Evolutionary conservation across 768 basidiomycete genomes (phyloP).

Genomic region (Lactarius evosmus): DNA sequence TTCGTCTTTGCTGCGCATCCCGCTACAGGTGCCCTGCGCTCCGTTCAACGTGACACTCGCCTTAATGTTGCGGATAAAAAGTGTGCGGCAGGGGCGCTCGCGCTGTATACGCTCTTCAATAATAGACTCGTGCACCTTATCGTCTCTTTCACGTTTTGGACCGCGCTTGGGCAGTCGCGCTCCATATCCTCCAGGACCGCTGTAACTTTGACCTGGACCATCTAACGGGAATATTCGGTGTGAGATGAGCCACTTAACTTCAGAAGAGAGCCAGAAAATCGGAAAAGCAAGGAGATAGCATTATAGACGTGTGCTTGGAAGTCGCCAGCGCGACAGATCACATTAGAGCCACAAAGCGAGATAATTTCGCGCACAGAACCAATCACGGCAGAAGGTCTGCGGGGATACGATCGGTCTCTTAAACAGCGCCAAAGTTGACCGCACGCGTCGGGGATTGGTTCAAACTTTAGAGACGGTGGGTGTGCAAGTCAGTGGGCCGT

Average conservation of each 20-base stretch:
- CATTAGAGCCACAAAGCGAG: conserved; percentile 11
- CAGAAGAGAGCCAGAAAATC: conserved; percentile 23
- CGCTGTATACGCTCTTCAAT: conserved; percentile 93
- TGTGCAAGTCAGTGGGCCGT: conserved; percentile 14
- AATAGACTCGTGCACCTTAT: conserved; percentile 85
- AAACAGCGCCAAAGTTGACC: conserved; percentile 17
- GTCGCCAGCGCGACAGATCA: conserved; percentile 9
- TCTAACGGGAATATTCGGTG: conserved; percentile 48
- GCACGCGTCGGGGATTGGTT: conserved; percentile 6
- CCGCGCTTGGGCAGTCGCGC: conserved; percentile 44
- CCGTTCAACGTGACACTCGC: conserved; percentile 50
- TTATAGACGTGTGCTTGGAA: conserved; percentile 1
- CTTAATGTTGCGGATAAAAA: conserved; percentile 98
- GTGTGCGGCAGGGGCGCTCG: conserved; percentile 90
- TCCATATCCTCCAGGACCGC: conserved; percentile 45
- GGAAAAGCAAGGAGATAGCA: conserved; percentile 17
- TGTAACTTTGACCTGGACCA: conserved; percentile 55
- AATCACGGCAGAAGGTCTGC: conserved; percentile 6
- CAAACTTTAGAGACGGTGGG: conserved; percentile 16
- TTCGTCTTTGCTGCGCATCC: conserved; percentile 5
- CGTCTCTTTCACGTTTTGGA: conserved; percentile 73
- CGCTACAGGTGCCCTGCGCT: conserved; percentile 2
- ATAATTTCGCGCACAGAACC: conserved; percentile 16
- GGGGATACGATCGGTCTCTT: conserved; percentile 17
- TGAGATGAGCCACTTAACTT: conserved; percentile 28